phyloP scores from a whole-genome alignment of 2,329 filamentous ascomycete genomes.

The Aspergillus latus region DNA sequence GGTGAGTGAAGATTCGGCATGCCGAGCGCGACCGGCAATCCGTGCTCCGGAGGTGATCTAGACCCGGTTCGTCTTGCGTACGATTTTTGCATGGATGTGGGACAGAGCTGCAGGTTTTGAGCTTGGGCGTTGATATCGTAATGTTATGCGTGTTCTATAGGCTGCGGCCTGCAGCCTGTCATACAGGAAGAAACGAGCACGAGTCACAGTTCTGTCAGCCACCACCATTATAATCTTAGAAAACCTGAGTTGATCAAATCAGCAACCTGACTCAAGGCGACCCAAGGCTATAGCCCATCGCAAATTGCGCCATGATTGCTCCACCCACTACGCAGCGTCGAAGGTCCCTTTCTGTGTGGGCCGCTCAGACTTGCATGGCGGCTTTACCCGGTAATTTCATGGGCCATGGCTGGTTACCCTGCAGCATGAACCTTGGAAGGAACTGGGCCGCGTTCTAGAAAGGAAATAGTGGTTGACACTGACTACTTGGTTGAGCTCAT shows the following conservation, averaged over 20 bases:
- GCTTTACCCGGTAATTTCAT: background rate
- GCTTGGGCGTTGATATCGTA: background rate
- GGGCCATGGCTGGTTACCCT: conserved; percentile 14
- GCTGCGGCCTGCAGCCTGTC: background rate
- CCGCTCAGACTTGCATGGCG: background rate
- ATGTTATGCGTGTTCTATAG: background rate
- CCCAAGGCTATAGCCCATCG: background rate
- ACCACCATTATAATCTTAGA: background rate
- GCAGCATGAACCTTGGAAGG: conserved; percentile 17
- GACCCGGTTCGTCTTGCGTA: conserved; percentile 6
- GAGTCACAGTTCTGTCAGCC: background rate
- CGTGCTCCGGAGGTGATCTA: conserved; percentile 12
- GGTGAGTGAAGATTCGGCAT: conserved; percentile 17
- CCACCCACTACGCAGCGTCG: background rate
- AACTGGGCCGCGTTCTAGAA: conserved; percentile 20
- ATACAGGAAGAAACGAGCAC: background rate
- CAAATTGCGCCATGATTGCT: background rate
- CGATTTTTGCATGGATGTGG: background rate
- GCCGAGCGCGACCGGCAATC: conserved; percentile 21
- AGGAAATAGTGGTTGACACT: background rate
- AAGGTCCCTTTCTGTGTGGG: conserved; percentile 1
- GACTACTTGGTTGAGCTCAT: conserved; percentile 18
- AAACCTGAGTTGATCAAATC: background rate
- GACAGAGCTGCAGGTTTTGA: conserved; percentile 1
- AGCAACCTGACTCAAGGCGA: too few relatives aligned